Evolutionary conservation across 2,329 filamentous ascomycete genomes (phyloP), one percentile per base, ranked within the genome.

Genomic region (Geosmithia morbida): DNA sequence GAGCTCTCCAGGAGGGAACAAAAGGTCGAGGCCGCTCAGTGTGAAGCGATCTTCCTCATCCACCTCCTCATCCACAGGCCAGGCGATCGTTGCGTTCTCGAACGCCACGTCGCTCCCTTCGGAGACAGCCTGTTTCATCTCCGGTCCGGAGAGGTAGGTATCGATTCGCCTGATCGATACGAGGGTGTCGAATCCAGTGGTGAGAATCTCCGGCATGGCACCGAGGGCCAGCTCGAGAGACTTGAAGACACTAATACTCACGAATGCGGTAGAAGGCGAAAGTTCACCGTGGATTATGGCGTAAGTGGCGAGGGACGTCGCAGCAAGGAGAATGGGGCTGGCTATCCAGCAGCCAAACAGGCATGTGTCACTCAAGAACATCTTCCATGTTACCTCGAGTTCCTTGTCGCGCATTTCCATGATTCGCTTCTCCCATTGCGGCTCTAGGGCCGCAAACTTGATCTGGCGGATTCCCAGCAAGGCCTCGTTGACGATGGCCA

Each of bases 391-490:
- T 19, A 76, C 77, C 5, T 64, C 61, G 10, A 90, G 70, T 58
- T 90, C 86, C 44, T 72, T 74, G 42, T 80, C 74, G 56, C 86
- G 71, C 75, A 51, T 72, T 61, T 51, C 71, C 62, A 58, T 52
- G 41, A 92, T 85, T 51, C 81, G 83, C 16, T 71, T 68, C 59
- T 87, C 78, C 85, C 86, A 90, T 54, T 85, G 77, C 18, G 68
- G 65, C 60, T 90, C 86, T 2, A 87, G 64, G 1, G 85, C 85
- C 0, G 84, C 84, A 54, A 90, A 88, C 57, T 92, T 92, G 65
- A 92, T 87, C 61, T 92, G 86, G 1, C 85, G 77, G 52, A 90
- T 89, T 7, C 85, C 85, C 54, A 85, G 76, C 1, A 92, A 65
- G 0, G 82, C 83, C 60, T 92, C 85, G 1, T 84, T 85, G 29